Evolutionary conservation across 1,139 yeast species (phyloP).

Genomic region (Geotrichum histeridarum): DNA sequence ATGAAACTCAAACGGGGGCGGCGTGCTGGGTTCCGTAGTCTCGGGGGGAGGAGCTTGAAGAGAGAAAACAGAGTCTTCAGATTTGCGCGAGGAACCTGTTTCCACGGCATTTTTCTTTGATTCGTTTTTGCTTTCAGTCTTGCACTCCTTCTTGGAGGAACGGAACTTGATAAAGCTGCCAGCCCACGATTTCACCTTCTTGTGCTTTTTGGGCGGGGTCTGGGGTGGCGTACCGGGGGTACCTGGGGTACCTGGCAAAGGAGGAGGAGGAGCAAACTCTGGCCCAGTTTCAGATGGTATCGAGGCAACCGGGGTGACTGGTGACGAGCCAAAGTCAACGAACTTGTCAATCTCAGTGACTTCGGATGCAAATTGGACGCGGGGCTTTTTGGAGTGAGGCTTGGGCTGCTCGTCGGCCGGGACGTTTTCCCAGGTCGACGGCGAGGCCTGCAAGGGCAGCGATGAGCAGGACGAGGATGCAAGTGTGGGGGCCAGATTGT

Average conservation of each 20-base stretch:
- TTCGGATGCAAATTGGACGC: constrained; percentile 16
- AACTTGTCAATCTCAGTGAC: constrained; percentile 6
- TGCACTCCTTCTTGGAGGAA: constrained; percentile 19
- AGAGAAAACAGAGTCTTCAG: constrained; percentile 4
- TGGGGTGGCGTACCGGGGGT: constrained; percentile 4
- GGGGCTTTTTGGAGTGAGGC: constrained; percentile 11
- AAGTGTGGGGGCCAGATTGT: neutral
- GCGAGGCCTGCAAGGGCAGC: constrained; percentile 20
- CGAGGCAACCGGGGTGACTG: neutral
- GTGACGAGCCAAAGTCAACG: neutral
- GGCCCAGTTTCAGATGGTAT: neutral
- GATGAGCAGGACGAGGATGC: constrained; percentile 21
- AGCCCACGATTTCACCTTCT: constrained; percentile 31
- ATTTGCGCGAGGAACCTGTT: constrained; percentile 14
- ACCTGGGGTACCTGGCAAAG: neutral
- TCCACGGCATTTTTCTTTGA: constrained; percentile 4
- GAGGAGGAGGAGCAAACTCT: neutral
- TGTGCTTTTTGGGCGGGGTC: constrained; percentile 19
- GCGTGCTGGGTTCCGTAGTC: neutral
- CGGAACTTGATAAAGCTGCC: constrained; percentile 27
- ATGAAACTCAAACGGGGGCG: constrained; percentile 8
- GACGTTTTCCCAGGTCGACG: constrained; percentile 4
- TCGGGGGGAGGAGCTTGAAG: constrained; percentile 2
- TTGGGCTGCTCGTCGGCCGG: neutral
- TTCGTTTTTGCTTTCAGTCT: neutral